These are phyloP conservation scores for Podospora anserina DNA, from an alignment of 495 filamentous ascomycete species.

Conservation along the genomic window DNA sequence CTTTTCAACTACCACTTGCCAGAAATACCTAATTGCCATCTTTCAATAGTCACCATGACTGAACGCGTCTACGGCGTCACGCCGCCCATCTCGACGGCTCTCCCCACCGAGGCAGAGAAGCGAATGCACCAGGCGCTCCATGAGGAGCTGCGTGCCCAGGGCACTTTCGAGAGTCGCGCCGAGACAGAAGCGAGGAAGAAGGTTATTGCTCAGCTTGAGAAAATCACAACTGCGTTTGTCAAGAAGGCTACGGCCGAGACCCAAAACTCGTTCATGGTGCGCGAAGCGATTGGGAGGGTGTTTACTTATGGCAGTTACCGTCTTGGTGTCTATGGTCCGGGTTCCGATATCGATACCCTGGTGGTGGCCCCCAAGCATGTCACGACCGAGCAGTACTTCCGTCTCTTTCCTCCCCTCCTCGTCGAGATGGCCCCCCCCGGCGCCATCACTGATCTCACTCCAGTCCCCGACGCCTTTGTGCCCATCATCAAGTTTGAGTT, in stretches of 20 bases:
- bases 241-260: conserved; percentile 67
- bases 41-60: conserved; percentile 19
- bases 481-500: conserved; percentile 95
- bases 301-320: conserved; percentile 95
- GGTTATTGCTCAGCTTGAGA: conserved; percentile 69
- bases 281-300: conserved; percentile 80
- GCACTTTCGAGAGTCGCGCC: conserved; percentile 79
- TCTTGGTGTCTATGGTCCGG: conserved; percentile 89
- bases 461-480: conserved; percentile 84
- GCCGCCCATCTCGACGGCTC: conserved; percentile 69
- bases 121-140: conserved; percentile 72
- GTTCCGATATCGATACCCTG: conserved; percentile 96
- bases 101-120: conserved; percentile 73
- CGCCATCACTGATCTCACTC: conserved; percentile 79
- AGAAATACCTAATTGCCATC: not conserved
- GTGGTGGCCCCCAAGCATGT: conserved; percentile 88
- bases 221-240: conserved; percentile 80
- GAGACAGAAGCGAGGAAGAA: conserved; percentile 66
- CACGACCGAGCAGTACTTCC: conserved; percentile 82
- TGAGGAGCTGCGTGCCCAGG: conserved; percentile 76
- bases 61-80: conserved; percentile 70
- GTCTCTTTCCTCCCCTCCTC: conserved; percentile 75
- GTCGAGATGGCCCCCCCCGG: conserved; percentile 66
- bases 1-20: not conserved
- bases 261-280: conserved; percentile 68